These are phyloP conservation scores for Filobasidium uniguttulatum DNA, from an alignment of 1,284 basidiomycete species.

Conservation along the genomic window DNA sequence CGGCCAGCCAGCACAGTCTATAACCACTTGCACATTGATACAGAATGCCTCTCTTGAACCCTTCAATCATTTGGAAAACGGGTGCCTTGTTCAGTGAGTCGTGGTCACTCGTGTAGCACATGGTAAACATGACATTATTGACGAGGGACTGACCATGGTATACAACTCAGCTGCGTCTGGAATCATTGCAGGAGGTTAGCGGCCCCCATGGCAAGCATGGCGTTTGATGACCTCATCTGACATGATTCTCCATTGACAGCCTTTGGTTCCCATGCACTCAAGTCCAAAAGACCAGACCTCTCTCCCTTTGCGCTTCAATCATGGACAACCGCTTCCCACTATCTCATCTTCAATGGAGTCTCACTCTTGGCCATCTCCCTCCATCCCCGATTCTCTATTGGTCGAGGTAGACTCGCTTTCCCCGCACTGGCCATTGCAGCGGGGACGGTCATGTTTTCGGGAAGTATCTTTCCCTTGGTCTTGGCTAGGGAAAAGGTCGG, in stretches of 20 bases:
- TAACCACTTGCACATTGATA: no score
- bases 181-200: not conserved
- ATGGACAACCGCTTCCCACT: conserved; percentile 31
- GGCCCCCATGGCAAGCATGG: no score
- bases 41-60: not conserved
- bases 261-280: conserved; percentile 35
- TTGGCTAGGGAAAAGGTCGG: conserved; percentile 46
- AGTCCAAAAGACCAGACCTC: conserved; percentile 26
- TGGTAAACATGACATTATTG: no score
- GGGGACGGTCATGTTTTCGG: conserved; percentile 56
- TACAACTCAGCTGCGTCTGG: conserved; percentile 1
- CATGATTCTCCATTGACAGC: conserved; percentile 14
- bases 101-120: no score
- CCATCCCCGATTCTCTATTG: conserved; percentile 48
- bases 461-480: conserved; percentile 53
- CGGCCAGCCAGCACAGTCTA: no score
- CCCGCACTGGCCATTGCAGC: conserved; percentile 12
- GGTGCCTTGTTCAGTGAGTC: not conserved
- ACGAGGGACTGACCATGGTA: no score
- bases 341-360: conserved; percentile 57
- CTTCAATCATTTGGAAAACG: not conserved
- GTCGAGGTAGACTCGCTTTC: conserved; percentile 22
- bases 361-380: conserved; percentile 55
- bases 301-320: conserved; percentile 24
- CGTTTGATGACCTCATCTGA: not conserved